Conservation (phyloP, 176 grass and related monocot species). For the Oryza longistaminata region DNA sequence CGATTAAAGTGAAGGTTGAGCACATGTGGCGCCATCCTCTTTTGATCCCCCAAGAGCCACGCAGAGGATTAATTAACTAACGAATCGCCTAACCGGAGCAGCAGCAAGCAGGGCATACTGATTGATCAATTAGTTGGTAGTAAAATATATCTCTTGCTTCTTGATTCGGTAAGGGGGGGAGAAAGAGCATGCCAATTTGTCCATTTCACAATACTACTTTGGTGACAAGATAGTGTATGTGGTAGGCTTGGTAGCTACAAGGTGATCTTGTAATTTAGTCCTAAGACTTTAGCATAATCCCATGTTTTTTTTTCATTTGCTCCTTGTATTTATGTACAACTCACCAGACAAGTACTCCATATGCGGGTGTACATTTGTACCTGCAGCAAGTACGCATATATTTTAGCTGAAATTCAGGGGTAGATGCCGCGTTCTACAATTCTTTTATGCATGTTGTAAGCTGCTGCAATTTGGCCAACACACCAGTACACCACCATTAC, state of each 20-base stretch:
- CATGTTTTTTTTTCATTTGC: neutral
- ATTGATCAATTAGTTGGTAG: neutral
- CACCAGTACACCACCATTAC: neutral
- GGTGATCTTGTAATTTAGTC: neutral
- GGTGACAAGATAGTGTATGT: neutral
- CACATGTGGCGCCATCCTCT: constrained; percentile 15
- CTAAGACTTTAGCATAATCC: neutral
- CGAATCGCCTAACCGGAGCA: neutral
- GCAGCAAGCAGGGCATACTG: neutral
- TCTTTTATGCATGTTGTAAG: neutral
- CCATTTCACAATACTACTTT: neutral
- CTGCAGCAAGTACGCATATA: neutral
- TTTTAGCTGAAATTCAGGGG: neutral
- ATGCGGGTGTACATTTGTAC: neutral
- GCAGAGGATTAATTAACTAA: constrained; percentile 1
- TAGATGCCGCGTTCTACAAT: neutral
- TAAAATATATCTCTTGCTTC: constrained; percentile 29
- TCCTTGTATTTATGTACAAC: neutral
- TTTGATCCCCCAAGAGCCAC: constrained; percentile 23
- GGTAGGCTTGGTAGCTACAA: neutral
- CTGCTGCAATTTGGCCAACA: neutral
- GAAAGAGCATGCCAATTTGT: constrained; percentile 15
- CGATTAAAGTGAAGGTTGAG: neutral
- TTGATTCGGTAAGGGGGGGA: constrained; percentile 22
- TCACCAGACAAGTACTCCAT: neutral